Evolutionary conservation across 2,329 filamentous ascomycete species (phyloP).

Genomic region (Clarireedia homoeocarpa): DNA sequence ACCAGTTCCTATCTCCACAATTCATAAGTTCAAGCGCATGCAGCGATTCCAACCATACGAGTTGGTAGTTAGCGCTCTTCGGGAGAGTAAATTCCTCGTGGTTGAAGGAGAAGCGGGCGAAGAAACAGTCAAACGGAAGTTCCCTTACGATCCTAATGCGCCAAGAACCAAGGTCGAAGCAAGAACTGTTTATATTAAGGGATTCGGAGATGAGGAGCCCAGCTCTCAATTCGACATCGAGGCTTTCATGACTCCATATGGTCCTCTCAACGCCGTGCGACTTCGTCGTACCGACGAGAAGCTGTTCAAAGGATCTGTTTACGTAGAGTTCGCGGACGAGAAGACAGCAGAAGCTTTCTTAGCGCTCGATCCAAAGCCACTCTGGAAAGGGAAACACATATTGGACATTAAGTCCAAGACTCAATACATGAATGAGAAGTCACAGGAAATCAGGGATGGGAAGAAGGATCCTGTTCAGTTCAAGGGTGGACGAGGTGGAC

Average conservation of each 20-base stretch:
- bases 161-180: conserved; percentile 60
- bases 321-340: conserved; percentile 81
- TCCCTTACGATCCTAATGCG: conserved; percentile 50
- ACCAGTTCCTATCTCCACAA: conserved; percentile 66
- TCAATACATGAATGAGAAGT: conserved; percentile 76
- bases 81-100: conserved; percentile 65
- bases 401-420: conserved; percentile 82
- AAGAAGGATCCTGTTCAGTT: conserved; percentile 47
- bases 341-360: conserved; percentile 77
- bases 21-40: conserved; percentile 94
- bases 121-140: conserved; percentile 70
- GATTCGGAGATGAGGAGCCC: conserved; percentile 78
- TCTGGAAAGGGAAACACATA: conserved; percentile 67
- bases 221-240: conserved; percentile 91
- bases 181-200: conserved; percentile 84
- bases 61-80: conserved; percentile 75
- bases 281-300: conserved; percentile 68
- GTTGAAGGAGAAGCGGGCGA: conserved; percentile 65
- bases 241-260: conserved; percentile 77
- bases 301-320: conserved; percentile 92
- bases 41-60: conserved; percentile 83
- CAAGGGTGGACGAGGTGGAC: conserved; percentile 28
- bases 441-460: conserved; percentile 61
- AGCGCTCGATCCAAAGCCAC: conserved; percentile 68
- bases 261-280: conserved; percentile 72